These are phyloP conservation scores for Claviceps fusiformis DNA, from an alignment of 2,329 filamentous ascomycete genomes.

Conservation along the genomic window DNA sequence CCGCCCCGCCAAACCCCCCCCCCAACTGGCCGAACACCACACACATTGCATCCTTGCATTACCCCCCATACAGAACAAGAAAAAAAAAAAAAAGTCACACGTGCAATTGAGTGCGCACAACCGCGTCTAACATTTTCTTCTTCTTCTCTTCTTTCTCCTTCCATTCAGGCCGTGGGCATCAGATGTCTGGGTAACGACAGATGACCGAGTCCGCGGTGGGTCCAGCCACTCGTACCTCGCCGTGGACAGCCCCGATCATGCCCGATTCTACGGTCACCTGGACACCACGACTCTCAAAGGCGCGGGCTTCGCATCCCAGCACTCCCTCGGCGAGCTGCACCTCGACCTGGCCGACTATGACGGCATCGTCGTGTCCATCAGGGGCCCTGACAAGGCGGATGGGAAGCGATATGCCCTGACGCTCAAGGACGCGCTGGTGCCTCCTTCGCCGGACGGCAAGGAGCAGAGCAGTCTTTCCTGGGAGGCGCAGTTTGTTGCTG, in stretches of 20 bases:
- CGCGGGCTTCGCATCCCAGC: slow-evolving; percentile 71
- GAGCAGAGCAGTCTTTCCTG: slow-evolving; percentile 60
- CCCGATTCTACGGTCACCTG: slow-evolving; percentile 54
- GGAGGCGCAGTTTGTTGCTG: slow-evolving; percentile 52
- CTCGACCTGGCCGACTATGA: slow-evolving; percentile 53
- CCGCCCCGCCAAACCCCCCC: no score
- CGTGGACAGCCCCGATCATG: slow-evolving; percentile 20
- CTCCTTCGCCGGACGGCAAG: slow-evolving; percentile 46
- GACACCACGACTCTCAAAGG: slow-evolving; percentile 65
- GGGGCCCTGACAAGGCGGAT: slow-evolving; percentile 29
- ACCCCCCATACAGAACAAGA: neutral
- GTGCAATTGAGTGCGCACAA: neutral
- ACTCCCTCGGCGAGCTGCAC: slow-evolving; percentile 43
- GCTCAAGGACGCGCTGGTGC: slow-evolving; percentile 55
- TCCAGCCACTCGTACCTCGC: slow-evolving; percentile 43
- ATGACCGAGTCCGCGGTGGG: slow-evolving; percentile 68
- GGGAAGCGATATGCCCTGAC: slow-evolving; percentile 60
- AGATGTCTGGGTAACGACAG: slow-evolving; percentile 52
- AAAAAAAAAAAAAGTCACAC: neutral
- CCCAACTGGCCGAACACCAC: neutral
- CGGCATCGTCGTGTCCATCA: slow-evolving; percentile 43
- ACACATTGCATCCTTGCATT: neutral
- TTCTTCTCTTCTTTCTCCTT: neutral
- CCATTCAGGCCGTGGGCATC: slow-evolving; percentile 40
- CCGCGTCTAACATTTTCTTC: neutral